Conservation (phyloP, 768 basidiomycete species). For the Lactarius tabidus region DNA sequence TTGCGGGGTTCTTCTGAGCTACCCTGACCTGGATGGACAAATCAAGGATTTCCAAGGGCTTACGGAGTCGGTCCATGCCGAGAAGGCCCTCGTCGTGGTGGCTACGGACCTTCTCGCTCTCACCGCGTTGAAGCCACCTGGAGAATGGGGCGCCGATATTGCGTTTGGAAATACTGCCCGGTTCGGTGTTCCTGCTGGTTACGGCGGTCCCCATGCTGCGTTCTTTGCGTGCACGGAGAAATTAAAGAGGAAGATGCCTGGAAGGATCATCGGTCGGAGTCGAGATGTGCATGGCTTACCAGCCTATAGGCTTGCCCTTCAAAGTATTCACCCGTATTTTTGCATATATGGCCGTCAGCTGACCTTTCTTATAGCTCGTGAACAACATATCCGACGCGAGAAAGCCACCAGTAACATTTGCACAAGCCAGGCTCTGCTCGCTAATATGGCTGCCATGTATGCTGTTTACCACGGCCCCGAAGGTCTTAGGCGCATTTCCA, state of each 20-base stretch:
- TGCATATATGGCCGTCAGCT: neutral
- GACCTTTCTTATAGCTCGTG: slow-evolving; percentile 58
- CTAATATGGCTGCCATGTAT: slow-evolving; percentile 99
- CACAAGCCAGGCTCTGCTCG: slow-evolving; percentile 94
- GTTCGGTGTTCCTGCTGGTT: slow-evolving; percentile 96
- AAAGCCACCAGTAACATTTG: slow-evolving; percentile 99
- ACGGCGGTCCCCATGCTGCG: slow-evolving; percentile 94
- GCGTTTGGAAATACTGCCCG: slow-evolving; percentile 93
- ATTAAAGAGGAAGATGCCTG: slow-evolving; percentile 98
- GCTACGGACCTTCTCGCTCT: slow-evolving; percentile 92
- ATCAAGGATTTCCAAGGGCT: slow-evolving; percentile 70
- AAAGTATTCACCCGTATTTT: slow-evolving; percentile 57
- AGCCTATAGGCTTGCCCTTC: slow-evolving; percentile 89
- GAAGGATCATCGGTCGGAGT: slow-evolving; percentile 87
- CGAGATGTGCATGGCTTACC: slow-evolving; percentile 79
- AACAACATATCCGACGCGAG: slow-evolving; percentile 96
- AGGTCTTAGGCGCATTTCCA: slow-evolving; percentile 79
- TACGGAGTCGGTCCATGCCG: slow-evolving; percentile 61
- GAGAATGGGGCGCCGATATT: slow-evolving; percentile 98
- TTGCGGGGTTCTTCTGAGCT: slow-evolving; percentile 89
- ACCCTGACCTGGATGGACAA: slow-evolving; percentile 85
- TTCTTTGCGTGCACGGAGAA: slow-evolving; percentile 94
- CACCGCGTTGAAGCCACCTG: slow-evolving; percentile 90
- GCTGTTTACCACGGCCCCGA: slow-evolving; percentile 93
- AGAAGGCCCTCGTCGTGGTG: slow-evolving; percentile 78